These are phyloP conservation scores for Colletotrichum sp. DNA, from an alignment of 2,329 filamentous ascomycete genomes.

Conservation along the genomic window DNA sequence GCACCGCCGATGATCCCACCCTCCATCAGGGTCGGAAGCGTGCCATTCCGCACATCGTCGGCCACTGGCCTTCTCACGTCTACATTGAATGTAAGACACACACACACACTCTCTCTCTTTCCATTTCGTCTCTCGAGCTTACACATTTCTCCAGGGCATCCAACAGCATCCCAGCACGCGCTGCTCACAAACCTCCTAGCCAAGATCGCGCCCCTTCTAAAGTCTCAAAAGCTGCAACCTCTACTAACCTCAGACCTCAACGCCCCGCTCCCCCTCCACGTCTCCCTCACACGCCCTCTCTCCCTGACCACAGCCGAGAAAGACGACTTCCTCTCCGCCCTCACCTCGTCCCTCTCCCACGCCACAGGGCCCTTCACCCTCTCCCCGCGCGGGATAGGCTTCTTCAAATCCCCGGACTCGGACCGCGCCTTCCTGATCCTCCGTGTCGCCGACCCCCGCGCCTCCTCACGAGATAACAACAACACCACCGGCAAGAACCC, in stretches of 20 bases:
- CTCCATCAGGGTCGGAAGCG: slow-evolving; percentile 87
- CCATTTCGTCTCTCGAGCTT: neutral
- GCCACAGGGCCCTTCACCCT: slow-evolving; percentile 40
- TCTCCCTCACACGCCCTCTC: slow-evolving; percentile 87
- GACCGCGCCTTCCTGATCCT: slow-evolving; percentile 87
- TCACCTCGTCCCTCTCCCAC: slow-evolving; percentile 52
- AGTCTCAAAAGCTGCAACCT: slow-evolving; percentile 58
- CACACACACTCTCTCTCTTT: neutral
- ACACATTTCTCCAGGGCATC: slow-evolving; percentile 53
- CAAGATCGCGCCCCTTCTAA: slow-evolving; percentile 36
- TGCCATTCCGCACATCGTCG: slow-evolving; percentile 81
- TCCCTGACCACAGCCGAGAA: slow-evolving; percentile 76
- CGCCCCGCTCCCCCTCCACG: slow-evolving; percentile 80
- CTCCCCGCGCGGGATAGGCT: slow-evolving; percentile 44
- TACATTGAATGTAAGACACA: slow-evolving; percentile 84
- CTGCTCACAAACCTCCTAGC: slow-evolving; percentile 50
- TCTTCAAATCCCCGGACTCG: slow-evolving; percentile 60
- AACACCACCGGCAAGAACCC: slow-evolving; percentile 45
- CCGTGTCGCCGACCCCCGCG: slow-evolving; percentile 48
- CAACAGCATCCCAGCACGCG: slow-evolving; percentile 50
- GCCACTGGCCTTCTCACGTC: slow-evolving; percentile 92
- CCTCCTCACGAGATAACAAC: neutral
- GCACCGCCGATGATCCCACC: slow-evolving; percentile 79
- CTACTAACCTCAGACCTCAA: slow-evolving; percentile 81
- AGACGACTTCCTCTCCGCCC: slow-evolving; percentile 65